Base-by-base conservation (phyloP, 306 rosid species). In the Pyrus communis region DNA sequence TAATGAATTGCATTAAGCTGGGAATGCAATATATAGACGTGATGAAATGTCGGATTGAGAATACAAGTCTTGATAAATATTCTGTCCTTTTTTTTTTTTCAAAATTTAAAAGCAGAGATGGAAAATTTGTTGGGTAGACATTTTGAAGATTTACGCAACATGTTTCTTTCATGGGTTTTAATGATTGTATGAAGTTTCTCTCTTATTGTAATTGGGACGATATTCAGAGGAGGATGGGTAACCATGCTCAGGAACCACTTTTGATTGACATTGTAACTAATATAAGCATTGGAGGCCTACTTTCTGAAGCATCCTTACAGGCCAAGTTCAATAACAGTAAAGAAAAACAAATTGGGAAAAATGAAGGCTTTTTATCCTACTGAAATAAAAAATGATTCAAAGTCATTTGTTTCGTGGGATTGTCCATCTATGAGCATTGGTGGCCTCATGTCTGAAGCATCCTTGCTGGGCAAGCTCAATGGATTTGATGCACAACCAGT, bases 381-480 rank as follows among this genome's bases (percentile, higher is more conserved):
- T 82, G 86, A 87, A 75, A 61, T 70, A 71, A 84, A 84, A 38
- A 70, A 79, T 58, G 93, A 84, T 71, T 86, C 89, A 43, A 81
- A 65, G 66, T 55, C 68, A 30, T 25, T 52, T 70, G 65, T 27
- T 4, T 22, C 33, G 30, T 82, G 78, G 79, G 71, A 84, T 80
- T 66, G 77, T 73, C 65, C 67, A 52, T 73, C 74, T 51, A 86
- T 82, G 78, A 89, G 93, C 83, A 71, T 88, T 68, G 97, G 93
- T 40, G 89, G 86, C 70, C 83, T 88, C 65, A 75, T 91, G 22
- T 86, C 95, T 66, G 95, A 85, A 82, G 90, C 85, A 79, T 92
- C 97, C 65, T 80, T 89, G 55, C 84, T 67, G 80, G 90, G 86
- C 1, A 83, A 69, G 74, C 61, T 77, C 27, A 67, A 38, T 55